Conservation (phyloP, 148 eudicot species). For the Pharnaceum exiguum region DNA sequence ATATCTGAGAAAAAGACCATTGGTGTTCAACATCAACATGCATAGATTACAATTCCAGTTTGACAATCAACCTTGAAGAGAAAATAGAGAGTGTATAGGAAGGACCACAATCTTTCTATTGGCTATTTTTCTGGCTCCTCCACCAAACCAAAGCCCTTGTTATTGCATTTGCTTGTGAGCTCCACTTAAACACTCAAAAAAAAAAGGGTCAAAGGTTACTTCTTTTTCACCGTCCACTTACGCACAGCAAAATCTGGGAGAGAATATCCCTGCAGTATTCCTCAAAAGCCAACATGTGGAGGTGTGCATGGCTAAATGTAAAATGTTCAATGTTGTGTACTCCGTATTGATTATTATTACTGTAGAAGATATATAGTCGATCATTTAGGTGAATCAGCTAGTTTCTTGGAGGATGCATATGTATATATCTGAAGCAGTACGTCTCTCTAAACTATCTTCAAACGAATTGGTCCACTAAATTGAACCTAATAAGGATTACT, state of each 20-base stretch:
- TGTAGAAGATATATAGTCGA: too few species aligned
- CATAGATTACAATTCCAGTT: slow-evolving; percentile 3
- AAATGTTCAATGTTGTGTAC: too few species aligned
- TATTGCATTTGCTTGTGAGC: too few species aligned
- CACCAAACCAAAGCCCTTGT: too few species aligned
- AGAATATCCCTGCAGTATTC: background rate
- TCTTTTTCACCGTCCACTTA: background rate
- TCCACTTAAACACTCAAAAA: too few species aligned
- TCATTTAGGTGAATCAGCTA: too few species aligned
- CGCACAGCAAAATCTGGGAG: background rate
- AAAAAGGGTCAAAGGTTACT: background rate
- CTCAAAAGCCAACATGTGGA: slow-evolving; percentile 6
- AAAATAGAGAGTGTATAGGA: background rate
- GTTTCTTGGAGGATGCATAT: too few species aligned
- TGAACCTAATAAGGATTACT: too few species aligned
- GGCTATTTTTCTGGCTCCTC: background rate
- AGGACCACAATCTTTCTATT: slow-evolving; percentile 18
- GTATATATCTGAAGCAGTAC: too few species aligned
- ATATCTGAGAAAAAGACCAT: slow-evolving; percentile 22
- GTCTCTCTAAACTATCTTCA: too few species aligned
- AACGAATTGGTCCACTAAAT: too few species aligned
- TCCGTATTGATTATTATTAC: too few species aligned
- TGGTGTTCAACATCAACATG: slow-evolving; percentile 9
- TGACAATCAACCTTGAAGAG: slow-evolving; percentile 8
- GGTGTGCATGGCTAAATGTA: background rate